These are phyloP conservation scores for Pyrus bretschneideri DNA, from an alignment of 306 rosid genomes.

Conservation along the genomic window DNA sequence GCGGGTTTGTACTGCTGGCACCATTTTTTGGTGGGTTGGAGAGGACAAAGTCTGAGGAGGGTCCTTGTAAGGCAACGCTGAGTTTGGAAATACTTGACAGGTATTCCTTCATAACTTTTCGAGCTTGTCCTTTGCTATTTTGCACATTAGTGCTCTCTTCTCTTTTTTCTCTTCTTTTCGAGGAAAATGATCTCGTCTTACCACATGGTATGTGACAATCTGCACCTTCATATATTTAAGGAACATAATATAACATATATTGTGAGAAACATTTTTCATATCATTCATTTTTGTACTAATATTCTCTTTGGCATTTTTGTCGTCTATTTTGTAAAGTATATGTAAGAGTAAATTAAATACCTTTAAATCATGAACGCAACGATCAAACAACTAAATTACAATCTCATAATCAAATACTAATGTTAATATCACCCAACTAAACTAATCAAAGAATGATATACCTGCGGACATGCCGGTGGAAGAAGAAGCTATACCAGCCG, in stretches of 20 bases:
- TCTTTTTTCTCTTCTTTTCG: not conserved
- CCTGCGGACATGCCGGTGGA: no score
- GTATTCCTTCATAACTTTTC: constrained; percentile 23
- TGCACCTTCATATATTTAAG: not conserved
- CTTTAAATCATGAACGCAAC: no score
- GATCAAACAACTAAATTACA: no score
- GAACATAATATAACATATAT: not conserved
- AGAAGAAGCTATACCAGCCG: no score
- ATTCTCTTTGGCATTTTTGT: no score
- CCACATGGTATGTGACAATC: not conserved
- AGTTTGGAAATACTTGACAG: constrained; percentile 72
- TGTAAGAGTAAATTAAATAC: no score
- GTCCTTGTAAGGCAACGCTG: constrained; percentile 41
- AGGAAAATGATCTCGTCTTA: not conserved
- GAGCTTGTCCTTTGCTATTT: not conserved
- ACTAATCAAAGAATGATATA: no score
- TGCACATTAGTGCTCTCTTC: not conserved
- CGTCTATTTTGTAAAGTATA: no score
- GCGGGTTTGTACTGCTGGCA: constrained; percentile 63
- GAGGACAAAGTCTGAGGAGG: constrained; percentile 78
- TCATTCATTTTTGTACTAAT: no score
- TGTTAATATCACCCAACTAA: no score
- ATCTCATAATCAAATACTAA: no score
- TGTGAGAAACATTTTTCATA: no score
- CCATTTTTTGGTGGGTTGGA: constrained; percentile 84